phyloP scores from a whole-genome alignment of 768 basidiomycete species.

The Cystobasidium onofrii region DNA sequence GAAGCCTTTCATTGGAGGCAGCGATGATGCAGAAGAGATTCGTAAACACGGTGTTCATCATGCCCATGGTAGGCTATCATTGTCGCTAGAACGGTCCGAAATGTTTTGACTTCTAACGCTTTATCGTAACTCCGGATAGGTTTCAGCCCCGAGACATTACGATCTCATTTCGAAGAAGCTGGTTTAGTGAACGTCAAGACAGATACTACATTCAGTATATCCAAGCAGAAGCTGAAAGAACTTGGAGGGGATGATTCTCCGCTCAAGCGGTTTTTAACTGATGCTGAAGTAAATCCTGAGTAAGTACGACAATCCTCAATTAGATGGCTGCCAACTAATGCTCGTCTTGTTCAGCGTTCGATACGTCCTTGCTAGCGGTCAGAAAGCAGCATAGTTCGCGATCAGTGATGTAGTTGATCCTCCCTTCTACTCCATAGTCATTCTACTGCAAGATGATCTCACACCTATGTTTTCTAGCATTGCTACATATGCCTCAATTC shows the following conservation, averaged over 20 bases:
- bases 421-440: no score
- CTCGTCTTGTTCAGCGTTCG: neutral
- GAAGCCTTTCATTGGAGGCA: neutral
- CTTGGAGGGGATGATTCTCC: neutral
- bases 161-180: neutral
- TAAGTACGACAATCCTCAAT: neutral
- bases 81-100: neutral
- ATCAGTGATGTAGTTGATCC: neutral
- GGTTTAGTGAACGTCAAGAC: neutral
- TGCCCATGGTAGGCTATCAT: neutral
- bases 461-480: no score
- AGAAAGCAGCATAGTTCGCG: neutral
- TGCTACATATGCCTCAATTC: no score
- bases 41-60: neutral
- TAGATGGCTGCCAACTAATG: neutral
- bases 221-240: neutral
- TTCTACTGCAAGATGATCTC: no score
- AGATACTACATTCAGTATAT: neutral
- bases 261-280: neutral
- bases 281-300: neutral
- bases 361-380: neutral
- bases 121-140: neutral
- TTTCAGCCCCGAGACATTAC: neutral
- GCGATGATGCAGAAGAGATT: neutral
- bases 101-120: no score